These are phyloP conservation scores for Dysphania ambrosioides DNA, from an alignment of 148 eudicot genomes.

Conservation along the genomic window DNA sequence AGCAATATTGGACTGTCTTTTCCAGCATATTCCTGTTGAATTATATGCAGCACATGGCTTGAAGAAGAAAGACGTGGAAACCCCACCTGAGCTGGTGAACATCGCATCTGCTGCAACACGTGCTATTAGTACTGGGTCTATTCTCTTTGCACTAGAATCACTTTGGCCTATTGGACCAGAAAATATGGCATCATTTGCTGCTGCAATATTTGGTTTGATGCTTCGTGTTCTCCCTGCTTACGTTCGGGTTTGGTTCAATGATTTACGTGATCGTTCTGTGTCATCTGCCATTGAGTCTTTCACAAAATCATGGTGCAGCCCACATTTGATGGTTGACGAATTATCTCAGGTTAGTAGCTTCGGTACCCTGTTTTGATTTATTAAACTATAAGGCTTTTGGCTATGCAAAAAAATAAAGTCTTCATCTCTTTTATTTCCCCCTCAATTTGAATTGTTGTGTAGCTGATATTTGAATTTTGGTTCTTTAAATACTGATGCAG, in stretches of 20 bases:
- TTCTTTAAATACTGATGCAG: constrained; percentile 40
- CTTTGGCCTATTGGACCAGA: constrained; percentile 85
- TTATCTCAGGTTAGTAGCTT: constrained; percentile 68
- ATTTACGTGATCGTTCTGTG: constrained; percentile 78
- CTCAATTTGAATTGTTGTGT: background rate
- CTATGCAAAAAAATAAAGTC: background rate
- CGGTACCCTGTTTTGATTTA: background rate
- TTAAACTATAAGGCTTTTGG: background rate
- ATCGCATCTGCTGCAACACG: constrained; percentile 64
- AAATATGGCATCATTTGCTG: constrained; percentile 71
- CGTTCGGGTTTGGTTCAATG: constrained; percentile 86
- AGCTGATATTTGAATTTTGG: background rate
- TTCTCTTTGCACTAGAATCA: constrained; percentile 54
- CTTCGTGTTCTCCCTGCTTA: constrained; percentile 88
- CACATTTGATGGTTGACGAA: constrained; percentile 74
- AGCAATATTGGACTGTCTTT: constrained; percentile 71
- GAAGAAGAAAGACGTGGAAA: constrained; percentile 59
- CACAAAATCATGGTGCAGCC: constrained; percentile 90
- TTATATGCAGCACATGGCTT: constrained; percentile 37
- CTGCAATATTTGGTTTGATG: constrained; percentile 81
- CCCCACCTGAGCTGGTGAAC: constrained; percentile 51
- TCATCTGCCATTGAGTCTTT: constrained; percentile 76
- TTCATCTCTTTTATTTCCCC: background rate
- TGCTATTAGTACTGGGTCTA: constrained; percentile 65
- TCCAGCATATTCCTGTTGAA: constrained; percentile 91